Base-by-base conservation (phyloP, 2,329 filamentous ascomycete genomes). In the Colletotrichum costaricense region DNA sequence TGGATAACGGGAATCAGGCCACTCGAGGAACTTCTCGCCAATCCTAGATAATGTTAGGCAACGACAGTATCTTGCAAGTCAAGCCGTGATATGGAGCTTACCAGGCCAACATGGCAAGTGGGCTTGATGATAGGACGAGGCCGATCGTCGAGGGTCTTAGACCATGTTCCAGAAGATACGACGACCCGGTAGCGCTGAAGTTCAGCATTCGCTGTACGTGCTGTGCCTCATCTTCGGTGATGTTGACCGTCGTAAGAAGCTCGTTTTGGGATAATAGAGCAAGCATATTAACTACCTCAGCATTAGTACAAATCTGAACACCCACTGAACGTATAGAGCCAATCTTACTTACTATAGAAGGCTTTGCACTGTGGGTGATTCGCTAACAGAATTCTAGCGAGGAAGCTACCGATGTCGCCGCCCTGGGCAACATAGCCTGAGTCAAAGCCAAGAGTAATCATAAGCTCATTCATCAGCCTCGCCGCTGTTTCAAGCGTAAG, bases 121-220 rank as follows among this genome's bases (percentile, higher is more conserved):
- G 90, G 35, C 82, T 89, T 5, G 86, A 82, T 6, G 85, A 81
- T 2, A 92, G 79, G 0, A 84, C 86, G 8, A 90, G 82, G 0
- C 89, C 89, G 57, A 91, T 87, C 0, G 90, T 92, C 0, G 84
- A 82, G 0, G 90, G 87, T 7, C 86, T 80, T 0, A 88, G 90
- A 4, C 82, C 87, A 72, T 92, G 90, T 77, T 88, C 84, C 0
- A 82, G 69, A 0, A 84, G 83, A 77, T 91, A 93, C 0, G 85
- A 88, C 8, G 75, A 78, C 0, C 88, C 89, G 2, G 77, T 80
- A 24, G 62, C 11, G 30, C 62, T 35, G 12, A 52, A 63, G 7
- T 52, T 52, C n/a, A 22, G 49, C 35, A 42, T 64, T 14, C 46
- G 62, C 8, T 63, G 19, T 22, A 63, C 30, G 22, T 56, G 52